Evolutionary conservation across 768 basidiomycete species (phyloP).

Genomic region (Rhizopogon roseolus): DNA sequence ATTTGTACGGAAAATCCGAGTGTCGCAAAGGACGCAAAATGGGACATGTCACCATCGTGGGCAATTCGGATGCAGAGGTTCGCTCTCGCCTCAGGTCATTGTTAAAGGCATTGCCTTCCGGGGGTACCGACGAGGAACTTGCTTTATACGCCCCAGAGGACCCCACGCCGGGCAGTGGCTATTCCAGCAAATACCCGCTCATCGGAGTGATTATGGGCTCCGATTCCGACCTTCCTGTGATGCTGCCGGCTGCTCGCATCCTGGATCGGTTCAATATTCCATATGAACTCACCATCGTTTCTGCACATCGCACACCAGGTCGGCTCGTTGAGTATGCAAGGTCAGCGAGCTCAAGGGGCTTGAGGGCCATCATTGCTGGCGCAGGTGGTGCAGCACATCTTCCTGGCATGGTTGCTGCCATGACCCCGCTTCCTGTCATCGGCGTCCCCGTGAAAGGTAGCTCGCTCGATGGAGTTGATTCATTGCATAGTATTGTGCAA

Average conservation of each 20-base stretch:
- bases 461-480: slow-evolving; percentile 91
- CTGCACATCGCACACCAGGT: slow-evolving; percentile 92
- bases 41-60: slow-evolving; percentile 94
- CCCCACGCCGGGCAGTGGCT: slow-evolving; percentile 40
- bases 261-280: slow-evolving; percentile 80
- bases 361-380: slow-evolving; percentile 83
- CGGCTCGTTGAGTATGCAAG: slow-evolving; percentile 80
- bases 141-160: slow-evolving; percentile 47
- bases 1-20: slow-evolving; percentile 93
- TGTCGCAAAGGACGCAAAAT: slow-evolving; percentile 91
- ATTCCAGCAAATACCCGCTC: slow-evolving; percentile 66
- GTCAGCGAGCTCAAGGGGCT: slow-evolving; percentile 60
- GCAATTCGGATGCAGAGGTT: slow-evolving; percentile 72
- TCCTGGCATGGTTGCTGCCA: slow-evolving; percentile 96
- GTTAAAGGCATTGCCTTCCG: slow-evolving; percentile 57
- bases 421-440: slow-evolving; percentile 89
- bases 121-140: slow-evolving; percentile 38
- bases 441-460: slow-evolving; percentile 98
- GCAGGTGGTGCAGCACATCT: slow-evolving; percentile 99
- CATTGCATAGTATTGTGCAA: slow-evolving; percentile 96
- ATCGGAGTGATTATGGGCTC: slow-evolving; percentile 98
- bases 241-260: slow-evolving; percentile 84
- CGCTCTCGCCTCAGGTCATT: slow-evolving; percentile 67
- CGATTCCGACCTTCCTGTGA: slow-evolving; percentile 93
- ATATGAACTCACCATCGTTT: slow-evolving; percentile 93